Evolutionary conservation across 352 stramenopile genomes (phyloP).

Genomic region (Phytophthora aleatoria): DNA sequence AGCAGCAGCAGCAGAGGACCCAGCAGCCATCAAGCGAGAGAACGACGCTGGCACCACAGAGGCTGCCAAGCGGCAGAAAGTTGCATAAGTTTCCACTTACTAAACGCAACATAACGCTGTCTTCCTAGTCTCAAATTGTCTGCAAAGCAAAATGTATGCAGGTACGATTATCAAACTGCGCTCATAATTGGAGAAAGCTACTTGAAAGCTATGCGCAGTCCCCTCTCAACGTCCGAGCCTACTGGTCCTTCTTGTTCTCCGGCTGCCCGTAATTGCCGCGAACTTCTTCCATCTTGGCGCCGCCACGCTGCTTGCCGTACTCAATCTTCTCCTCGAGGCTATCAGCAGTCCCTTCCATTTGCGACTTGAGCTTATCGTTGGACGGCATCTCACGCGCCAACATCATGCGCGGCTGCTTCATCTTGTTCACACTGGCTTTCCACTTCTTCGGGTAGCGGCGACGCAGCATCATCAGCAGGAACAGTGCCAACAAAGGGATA

Average conservation of each 20-base stretch:
- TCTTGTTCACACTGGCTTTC: conserved; percentile 56
- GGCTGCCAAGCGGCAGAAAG: conserved; percentile 70
- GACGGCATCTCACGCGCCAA: conserved; percentile 48
- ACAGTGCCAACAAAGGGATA: conserved; percentile 44
- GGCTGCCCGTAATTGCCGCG: conserved; percentile 23
- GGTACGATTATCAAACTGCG: conserved; percentile 8
- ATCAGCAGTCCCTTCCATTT: conserved; percentile 15
- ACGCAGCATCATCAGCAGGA: conserved; percentile 49
- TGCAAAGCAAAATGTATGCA: conserved; percentile 26
- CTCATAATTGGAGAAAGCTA: conserved; percentile 1
- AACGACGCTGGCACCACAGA: conserved; percentile 27
- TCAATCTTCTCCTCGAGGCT: conserved; percentile 36
- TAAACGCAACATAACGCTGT: conserved; percentile 12
- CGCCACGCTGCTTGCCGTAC: conserved; percentile 47
- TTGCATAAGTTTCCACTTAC: conserved; percentile 32
- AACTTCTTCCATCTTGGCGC: conserved; percentile 41
- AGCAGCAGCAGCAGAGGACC: conserved; percentile 5
- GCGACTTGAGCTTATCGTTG: conserved; percentile 41
- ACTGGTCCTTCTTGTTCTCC: conserved; percentile 53
- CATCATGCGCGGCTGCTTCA: conserved; percentile 48
- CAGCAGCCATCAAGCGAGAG: conserved; percentile 34
- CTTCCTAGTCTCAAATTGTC: conserved; percentile 5
- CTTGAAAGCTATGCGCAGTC: conserved; percentile 5
- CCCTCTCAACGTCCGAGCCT: conserved; percentile 4
- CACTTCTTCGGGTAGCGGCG: conserved; percentile 74